Conservation (phyloP, 148 eudicot genomes). For the Persicaria tinctoria region DNA sequence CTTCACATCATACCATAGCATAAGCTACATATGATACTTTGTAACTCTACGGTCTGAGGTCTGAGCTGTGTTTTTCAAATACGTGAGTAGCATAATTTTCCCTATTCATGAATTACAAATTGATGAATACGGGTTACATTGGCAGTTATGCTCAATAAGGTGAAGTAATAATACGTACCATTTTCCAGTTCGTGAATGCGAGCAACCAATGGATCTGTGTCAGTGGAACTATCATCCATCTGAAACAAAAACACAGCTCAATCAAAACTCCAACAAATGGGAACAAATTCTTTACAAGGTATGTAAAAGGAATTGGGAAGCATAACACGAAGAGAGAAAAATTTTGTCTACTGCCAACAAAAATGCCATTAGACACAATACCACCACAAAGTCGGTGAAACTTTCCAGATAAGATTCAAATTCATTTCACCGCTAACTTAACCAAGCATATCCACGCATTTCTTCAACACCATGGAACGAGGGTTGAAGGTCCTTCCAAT, state of each 20-base stretch:
- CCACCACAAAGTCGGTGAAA: not conserved
- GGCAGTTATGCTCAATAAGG: not conserved
- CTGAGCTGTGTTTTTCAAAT: not conserved
- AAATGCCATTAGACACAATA: not conserved
- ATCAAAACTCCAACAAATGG: not conserved
- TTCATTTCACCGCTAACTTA: not conserved
- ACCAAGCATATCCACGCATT: not conserved
- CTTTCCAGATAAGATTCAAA: not conserved
- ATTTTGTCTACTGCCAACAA: not conserved
- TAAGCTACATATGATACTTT: not conserved
- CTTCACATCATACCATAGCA: not conserved
- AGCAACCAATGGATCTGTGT: conserved; percentile 47
- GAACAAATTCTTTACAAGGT: not conserved
- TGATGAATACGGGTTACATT: not conserved
- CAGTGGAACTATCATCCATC: conserved; percentile 47
- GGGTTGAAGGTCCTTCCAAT: not conserved
- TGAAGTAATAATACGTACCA: conserved; percentile 34
- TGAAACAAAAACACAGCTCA: conserved; percentile 14
- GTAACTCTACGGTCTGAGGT: not conserved
- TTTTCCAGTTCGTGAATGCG: conserved; percentile 62
- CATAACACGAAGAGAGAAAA: not conserved
- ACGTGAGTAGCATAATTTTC: not conserved
- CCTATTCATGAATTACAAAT: not conserved
- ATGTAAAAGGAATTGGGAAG: not conserved
- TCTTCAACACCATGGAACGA: not conserved